A percentile compares a stretch with the other conserved stretches of the same genome.
These are phyloP conservation scores for Trifolium dubium DNA, from an alignment of 306 rosid genomes.

Conservation along the genomic window DNA sequence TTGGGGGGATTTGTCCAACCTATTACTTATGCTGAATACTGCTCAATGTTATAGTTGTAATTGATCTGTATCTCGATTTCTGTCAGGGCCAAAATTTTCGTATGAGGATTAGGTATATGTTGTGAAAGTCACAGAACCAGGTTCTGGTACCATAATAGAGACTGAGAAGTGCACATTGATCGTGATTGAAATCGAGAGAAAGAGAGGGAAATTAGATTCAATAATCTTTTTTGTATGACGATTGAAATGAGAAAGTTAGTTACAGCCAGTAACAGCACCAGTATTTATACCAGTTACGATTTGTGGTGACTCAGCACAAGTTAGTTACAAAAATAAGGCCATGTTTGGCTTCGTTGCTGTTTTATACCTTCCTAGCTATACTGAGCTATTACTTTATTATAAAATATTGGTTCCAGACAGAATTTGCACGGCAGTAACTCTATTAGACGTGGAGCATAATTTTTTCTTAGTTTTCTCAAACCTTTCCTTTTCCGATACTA, in stretches of 20 bases:
- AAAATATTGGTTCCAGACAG: slow-evolving; percentile 17
- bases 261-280: too few species aligned
- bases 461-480: slow-evolving; percentile 1
- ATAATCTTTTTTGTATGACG: too few species aligned
- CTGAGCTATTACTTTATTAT: not conserved
- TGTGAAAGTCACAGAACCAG: not conserved
- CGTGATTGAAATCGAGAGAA: too few species aligned
- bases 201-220: too few species aligned
- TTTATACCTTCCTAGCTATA: too few species aligned
- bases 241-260: too few species aligned
- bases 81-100: not conserved
- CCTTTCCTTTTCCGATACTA: not conserved
- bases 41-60: not conserved
- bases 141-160: too few species aligned
- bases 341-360: too few species aligned
- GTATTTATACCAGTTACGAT: too few species aligned
- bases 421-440: slow-evolving; percentile 2
- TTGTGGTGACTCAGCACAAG: too few species aligned
- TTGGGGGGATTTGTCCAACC: not conserved
- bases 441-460: not conserved
- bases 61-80: slow-evolving; percentile 30
- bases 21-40: slow-evolving; percentile 8
- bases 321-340: too few species aligned
- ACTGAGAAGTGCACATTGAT: too few species aligned
- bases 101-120: slow-evolving; percentile 16